Base-by-base conservation (phyloP, 2,329 filamentous ascomycete species). In the Penicillium psychrosexuale region DNA sequence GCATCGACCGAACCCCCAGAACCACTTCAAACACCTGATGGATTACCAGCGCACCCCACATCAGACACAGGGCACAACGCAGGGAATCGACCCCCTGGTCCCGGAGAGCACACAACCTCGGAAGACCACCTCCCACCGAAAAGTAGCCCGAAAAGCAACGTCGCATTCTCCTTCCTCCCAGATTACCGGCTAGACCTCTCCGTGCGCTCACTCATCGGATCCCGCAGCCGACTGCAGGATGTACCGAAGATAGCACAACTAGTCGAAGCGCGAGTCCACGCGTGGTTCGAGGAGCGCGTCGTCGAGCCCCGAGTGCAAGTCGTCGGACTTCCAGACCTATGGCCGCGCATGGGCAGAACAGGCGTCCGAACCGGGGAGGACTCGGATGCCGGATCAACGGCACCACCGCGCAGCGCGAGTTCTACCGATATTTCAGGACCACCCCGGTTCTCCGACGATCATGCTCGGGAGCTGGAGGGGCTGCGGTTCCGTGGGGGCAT, bases 161-260 rank as follows among this genome's bases (percentile, higher is more conserved):
- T 99, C 72, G 90, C 90, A 0, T 97, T 99, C 73, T 95, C 91
- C 53, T 99, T 99, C 61, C 71, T 80, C 5, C 78, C 78, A 55
- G 84, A 87, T 70, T 87, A 87, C 69, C 78, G 84, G 22, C 80
- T 87, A 33, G 84, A 87, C 65, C 77, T 87, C 43, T 84, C 82
- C n/a, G 82, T 86, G 4, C 79, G 82, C 52, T 86, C 83, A 2
- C 77, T 87, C 27, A 83, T 87, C 43, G 84, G 84, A 52, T 84
- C 82, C 6, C 80, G 84, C 45, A 82, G 81, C 47, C 77, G 84
- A 40, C 75, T 87, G 0, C 84, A 86, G 66, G 84, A 87, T 66
- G 82, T 87, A 0, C 84, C 84, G 13, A 87, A 87, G 58, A 84
- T 87, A 44, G 84, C 84, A 0, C 84, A 87, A 58, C 73, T 87